Percentiles rank a stretch among this genome's conserved stretches.
Evolutionary conservation across 1,284 basidiomycete species (phyloP).

Genomic region (Tremellales sp.): DNA sequence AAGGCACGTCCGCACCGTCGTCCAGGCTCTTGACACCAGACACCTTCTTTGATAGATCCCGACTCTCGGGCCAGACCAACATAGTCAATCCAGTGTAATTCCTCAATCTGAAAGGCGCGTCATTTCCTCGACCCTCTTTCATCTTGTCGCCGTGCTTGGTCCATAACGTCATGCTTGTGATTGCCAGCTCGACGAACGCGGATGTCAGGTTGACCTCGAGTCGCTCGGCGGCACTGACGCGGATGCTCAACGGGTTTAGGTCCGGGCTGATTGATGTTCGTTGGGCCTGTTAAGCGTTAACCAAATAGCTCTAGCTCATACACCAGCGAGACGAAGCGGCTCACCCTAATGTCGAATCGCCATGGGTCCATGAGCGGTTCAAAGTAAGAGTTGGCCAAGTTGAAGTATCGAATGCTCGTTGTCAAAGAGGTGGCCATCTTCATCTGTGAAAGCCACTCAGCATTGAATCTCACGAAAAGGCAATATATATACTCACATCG

Average conservation of each 20-base stretch:
- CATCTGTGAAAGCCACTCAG: constrained; percentile 55
- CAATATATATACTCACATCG: constrained; percentile 57
- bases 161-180: constrained; percentile 69
- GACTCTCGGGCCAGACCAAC: constrained; percentile 73
- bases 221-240: constrained; percentile 71
- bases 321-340: constrained; percentile 27
- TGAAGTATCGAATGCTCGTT: constrained; percentile 90
- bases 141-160: constrained; percentile 68
- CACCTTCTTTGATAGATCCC: constrained; percentile 54
- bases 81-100: constrained; percentile 86
- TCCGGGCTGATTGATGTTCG: constrained; percentile 46
- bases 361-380: constrained; percentile 99
- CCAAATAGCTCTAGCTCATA: not conserved
- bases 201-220: constrained; percentile 90
- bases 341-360: constrained; percentile 74
- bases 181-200: constrained; percentile 81
- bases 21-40: constrained; percentile 54
- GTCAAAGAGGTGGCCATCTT: constrained; percentile 75
- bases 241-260: constrained; percentile 59
- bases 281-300: constrained; percentile 19
- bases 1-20: constrained; percentile 78
- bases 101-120: constrained; percentile 87
- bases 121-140: constrained; percentile 72
- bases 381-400: constrained; percentile 96
- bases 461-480: not conserved